phyloP scores from a whole-genome alignment of 1,139 yeast genomes.

The Nakaseomyces glabratus region DNA sequence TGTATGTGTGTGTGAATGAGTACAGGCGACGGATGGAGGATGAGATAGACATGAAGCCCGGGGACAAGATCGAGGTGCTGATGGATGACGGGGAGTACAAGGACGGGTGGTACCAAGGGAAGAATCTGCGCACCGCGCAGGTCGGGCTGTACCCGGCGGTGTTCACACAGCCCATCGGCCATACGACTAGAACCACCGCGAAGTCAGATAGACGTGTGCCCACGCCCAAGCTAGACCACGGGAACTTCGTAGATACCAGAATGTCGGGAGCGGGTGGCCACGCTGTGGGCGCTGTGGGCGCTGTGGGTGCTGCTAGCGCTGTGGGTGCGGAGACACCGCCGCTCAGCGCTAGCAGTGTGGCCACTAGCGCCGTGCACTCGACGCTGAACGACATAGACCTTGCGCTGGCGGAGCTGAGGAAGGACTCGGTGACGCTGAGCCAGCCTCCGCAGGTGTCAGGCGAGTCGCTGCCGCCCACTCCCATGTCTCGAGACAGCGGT shows the following conservation, averaged over 20 bases:
- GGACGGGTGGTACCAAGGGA: conserved; percentile 98
- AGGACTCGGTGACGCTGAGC: conserved; percentile 17
- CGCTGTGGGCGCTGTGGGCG: neutral
- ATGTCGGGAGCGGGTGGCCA: too few species aligned
- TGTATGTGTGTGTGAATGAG: conserved; percentile 61
- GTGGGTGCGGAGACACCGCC: too few species aligned
- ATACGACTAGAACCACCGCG: neutral
- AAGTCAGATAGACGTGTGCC: conserved; percentile 26
- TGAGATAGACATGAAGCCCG: conserved; percentile 69
- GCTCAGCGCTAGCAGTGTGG: neutral
- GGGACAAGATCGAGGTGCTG: conserved; percentile 80
- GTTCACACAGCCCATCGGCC: conserved; percentile 44
- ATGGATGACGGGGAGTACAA: conserved; percentile 89
- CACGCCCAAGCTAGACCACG: conserved; percentile 8
- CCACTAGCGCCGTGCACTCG: conserved; percentile 37
- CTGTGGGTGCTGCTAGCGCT: too few species aligned
- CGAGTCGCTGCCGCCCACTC: neutral
- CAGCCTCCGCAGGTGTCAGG: neutral
- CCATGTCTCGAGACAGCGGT: neutral
- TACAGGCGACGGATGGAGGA: conserved; percentile 83
- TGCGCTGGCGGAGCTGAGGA: conserved; percentile 65
- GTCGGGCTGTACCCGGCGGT: conserved; percentile 88
- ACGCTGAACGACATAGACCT: conserved; percentile 77
- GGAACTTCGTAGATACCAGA: neutral
- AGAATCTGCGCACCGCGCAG: conserved; percentile 56